Evolutionary conservation across 306 rosid genomes (phyloP), one percentile per base, ranked within the genome.

Genomic region (Casuarina equisetifolia): DNA sequence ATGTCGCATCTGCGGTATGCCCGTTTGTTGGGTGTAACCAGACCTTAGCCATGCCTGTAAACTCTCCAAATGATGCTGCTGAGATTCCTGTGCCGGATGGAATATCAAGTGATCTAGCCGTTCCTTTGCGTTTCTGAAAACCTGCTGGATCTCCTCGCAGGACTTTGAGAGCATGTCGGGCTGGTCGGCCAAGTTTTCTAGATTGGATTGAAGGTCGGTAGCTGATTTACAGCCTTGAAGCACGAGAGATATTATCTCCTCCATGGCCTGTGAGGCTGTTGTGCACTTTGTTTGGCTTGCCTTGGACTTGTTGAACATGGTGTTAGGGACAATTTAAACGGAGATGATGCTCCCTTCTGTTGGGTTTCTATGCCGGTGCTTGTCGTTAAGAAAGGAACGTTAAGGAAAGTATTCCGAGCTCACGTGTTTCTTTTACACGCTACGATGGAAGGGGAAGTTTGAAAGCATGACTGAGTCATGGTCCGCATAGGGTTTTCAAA

Each of bases 381-480:
- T 66, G 0, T 61, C 40, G 53, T 64, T 66, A 45, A 9, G 59
- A 15, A 54, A 42, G 78, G 40, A 46, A 25, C 42, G 39, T 5
- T 25, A 11, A 25, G 25, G 63, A 25, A 55, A 58, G 36, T 42
- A 40, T 73, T 45, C 38, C 58, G 66, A 44, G 49, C n/a, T n/a
- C 68, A 4, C 71, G 51, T 80, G 72, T 79, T 74, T 42, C 25
- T 84, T 84, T 25, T 81, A 78, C 85, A 81, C 88, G 90, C 87
- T 76, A 79, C 49, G 59, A 17, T 12, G 6, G 39, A 43, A 15
- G 79, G 45, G n/a, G 57, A 74, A 76, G 6, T 48, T 72, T 35
- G 54, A 75, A 84, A 70, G 1, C 46, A 43, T 20, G 98, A 91
- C 94, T 82, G 44, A 9, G 94, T 86, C 92, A 74, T 75, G 89